Evolutionary conservation across 2,329 filamentous ascomycete genomes (phyloP).

Genomic region (Colletotrichum viniferum): DNA sequence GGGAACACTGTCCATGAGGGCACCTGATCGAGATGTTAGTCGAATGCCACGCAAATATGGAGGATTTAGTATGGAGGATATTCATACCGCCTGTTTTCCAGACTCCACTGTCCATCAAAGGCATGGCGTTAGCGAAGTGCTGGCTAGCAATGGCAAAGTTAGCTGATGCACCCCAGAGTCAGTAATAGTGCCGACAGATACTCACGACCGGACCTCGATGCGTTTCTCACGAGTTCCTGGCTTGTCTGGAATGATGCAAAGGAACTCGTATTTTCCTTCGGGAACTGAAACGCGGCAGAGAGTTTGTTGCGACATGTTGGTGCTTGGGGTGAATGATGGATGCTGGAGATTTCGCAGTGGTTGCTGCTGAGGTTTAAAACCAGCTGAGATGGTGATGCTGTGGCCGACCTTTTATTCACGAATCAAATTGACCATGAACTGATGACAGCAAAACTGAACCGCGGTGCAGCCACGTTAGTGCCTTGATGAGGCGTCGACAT

Average conservation of each 20-base stretch:
- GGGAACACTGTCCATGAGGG: background rate
- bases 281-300: background rate
- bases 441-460: background rate
- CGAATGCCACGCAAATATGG: no score
- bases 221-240: background rate
- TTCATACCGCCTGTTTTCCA: background rate
- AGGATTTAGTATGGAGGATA: background rate
- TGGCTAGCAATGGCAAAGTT: background rate
- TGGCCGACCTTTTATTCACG: background rate
- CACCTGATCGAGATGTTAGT: background rate
- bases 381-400: background rate
- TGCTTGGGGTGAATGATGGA: no score
- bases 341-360: accelerated
- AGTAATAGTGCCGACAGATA: background rate
- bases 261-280: background rate
- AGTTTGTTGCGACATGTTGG: background rate
- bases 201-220: background rate
- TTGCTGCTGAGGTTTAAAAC: background rate
- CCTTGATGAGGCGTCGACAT: background rate
- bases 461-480: background rate
- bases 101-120: background rate
- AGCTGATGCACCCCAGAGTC: background rate
- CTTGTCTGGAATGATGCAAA: background rate
- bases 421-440: background rate
- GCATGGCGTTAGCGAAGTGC: background rate